phyloP scores from a whole-genome alignment of 2,329 filamentous ascomycete species.

The Myriosclerotinia scirpicola region DNA sequence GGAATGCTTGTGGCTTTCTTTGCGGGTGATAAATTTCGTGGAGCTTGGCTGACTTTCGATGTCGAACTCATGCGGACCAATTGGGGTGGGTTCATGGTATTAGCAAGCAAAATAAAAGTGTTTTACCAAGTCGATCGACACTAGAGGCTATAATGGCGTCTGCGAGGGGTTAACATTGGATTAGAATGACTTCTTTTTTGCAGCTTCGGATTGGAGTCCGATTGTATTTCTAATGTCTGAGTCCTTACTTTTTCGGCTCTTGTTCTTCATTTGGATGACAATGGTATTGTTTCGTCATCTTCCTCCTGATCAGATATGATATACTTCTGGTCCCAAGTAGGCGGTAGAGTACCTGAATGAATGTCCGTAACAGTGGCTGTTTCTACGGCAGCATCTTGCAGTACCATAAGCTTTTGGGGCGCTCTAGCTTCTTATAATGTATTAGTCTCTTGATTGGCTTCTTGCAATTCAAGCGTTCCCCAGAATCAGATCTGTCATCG shows the following conservation, averaged over 20 bases:
- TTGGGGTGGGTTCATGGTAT: neutral
- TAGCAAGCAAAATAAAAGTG: conserved; percentile 12
- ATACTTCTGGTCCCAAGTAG: neutral
- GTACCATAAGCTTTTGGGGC: neutral
- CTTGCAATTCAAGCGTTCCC: neutral
- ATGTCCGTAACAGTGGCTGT: neutral
- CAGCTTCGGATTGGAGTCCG: conserved; percentile 15
- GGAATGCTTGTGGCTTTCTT: too few species aligned
- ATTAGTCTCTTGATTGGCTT: neutral
- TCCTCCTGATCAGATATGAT: neutral
- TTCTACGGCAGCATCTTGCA: neutral
- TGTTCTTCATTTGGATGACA: neutral
- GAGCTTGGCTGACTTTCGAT: neutral
- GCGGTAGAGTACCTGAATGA: neutral
- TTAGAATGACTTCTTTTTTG: neutral
- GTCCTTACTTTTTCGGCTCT: too few species aligned
- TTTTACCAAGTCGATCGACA: neutral
- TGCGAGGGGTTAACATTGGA: neutral
- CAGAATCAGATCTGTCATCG: neutral
- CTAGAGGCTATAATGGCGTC: conserved; percentile 13
- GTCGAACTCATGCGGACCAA: neutral
- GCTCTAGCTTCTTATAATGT: neutral
- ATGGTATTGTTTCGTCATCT: neutral
- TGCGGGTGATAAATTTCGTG: neutral
- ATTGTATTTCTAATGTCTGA: too few species aligned